Evolutionary conservation across 2,329 filamentous ascomycete genomes (phyloP).

Genomic region (Drechslera avenae): DNA sequence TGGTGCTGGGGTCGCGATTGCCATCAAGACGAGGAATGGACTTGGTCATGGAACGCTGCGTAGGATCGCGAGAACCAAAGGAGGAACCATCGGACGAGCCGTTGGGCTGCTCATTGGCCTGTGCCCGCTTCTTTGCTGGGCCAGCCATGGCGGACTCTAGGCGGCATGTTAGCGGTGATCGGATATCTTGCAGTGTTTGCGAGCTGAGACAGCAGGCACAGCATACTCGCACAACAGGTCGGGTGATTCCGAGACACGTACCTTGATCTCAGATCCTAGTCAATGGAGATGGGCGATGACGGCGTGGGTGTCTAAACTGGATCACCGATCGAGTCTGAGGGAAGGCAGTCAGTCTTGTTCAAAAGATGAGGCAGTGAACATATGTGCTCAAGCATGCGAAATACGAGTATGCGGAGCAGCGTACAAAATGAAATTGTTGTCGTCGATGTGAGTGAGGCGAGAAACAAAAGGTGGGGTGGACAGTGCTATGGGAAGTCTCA

Average conservation of each 20-base stretch:
- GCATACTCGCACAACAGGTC: neutral
- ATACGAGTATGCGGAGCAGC: neutral
- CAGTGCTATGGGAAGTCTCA: slow-evolving; percentile 7
- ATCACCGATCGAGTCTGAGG: slow-evolving; percentile 16
- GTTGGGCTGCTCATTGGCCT: slow-evolving; percentile 34
- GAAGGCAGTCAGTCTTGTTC: slow-evolving; percentile 17
- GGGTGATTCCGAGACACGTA: slow-evolving; percentile 9
- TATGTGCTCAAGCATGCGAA: slow-evolving; percentile 15
- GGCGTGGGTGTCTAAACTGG: slow-evolving; percentile 11
- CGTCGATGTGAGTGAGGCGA: slow-evolving; percentile 3
- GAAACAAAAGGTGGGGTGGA: slow-evolving; percentile 3
- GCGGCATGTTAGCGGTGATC: slow-evolving; percentile 24
- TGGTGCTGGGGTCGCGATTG: slow-evolving; percentile 37
- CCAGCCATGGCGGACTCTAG: slow-evolving; percentile 45
- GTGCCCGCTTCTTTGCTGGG: slow-evolving; percentile 42
- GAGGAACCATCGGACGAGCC: slow-evolving; percentile 36
- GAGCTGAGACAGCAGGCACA: neutral
- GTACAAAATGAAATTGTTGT: slow-evolving; percentile 7
- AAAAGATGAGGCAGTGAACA: slow-evolving; percentile 10
- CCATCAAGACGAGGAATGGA: slow-evolving; percentile 42
- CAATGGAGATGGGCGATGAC: slow-evolving; percentile 3
- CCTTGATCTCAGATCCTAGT: slow-evolving; percentile 19
- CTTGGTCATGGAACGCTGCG: slow-evolving; percentile 35
- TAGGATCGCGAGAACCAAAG: slow-evolving; percentile 30
- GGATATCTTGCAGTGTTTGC: slow-evolving; percentile 4